phyloP scores from a whole-genome alignment of 2,329 filamentous ascomycete species.

The Fusarium sp. region DNA sequence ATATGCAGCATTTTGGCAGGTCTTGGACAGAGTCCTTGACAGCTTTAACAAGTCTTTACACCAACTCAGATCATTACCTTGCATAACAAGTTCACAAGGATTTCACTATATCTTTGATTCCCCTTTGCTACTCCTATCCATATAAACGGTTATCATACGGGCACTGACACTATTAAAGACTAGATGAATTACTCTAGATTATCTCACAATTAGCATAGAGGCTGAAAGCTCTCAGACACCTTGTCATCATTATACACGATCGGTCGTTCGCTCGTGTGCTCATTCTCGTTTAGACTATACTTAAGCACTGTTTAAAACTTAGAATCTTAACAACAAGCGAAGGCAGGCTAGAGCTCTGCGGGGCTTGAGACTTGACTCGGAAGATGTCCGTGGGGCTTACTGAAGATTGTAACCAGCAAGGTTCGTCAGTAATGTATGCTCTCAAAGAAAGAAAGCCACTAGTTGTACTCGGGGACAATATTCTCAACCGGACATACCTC shows the following conservation, averaged over 20 bases:
- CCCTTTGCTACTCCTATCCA: fast-evolving
- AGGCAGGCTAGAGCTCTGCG: background rate
- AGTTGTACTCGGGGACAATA: background rate
- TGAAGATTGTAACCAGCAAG: background rate
- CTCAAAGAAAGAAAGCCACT: fast-evolving
- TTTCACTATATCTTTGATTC: fast-evolving
- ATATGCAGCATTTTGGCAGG: background rate
- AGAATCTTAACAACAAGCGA: background rate
- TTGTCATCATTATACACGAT: background rate
- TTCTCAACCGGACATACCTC: background rate
- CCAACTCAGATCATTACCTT: background rate
- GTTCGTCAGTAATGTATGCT: background rate
- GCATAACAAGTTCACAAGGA: fast-evolving
- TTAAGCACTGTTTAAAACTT: fast-evolving
- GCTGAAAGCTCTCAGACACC: background rate
- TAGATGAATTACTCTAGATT: background rate
- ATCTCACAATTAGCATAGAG: no score
- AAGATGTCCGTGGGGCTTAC: background rate
- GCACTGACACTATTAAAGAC: no score
- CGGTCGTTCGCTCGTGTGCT: fast-evolving
- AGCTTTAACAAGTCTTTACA: fast-evolving
- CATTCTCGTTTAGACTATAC: background rate
- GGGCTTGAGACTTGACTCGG: background rate
- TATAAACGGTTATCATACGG: background rate
- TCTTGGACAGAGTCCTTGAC: background rate